Evolutionary conservation across 768 basidiomycete species (phyloP).

Genomic region (Mycena belliarum): DNA sequence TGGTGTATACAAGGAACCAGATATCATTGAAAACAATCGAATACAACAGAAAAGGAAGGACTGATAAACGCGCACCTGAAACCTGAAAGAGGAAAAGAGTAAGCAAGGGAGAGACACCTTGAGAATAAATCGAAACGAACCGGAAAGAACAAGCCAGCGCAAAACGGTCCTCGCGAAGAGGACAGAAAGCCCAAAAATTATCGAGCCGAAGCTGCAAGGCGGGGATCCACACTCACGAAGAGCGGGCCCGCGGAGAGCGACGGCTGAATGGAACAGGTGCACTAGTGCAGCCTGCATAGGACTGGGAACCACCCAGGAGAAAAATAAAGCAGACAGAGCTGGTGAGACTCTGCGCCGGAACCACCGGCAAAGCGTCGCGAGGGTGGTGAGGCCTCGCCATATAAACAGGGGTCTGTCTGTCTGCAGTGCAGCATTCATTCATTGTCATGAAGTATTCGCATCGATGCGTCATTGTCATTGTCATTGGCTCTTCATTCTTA

Average conservation of each 20-base stretch:
- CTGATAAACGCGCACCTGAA: too few relatives aligned
- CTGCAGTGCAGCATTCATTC: neutral
- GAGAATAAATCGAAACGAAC: neutral
- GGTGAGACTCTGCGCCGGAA: conserved; percentile 14
- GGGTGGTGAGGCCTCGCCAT: conserved; percentile 8
- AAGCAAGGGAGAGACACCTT: neutral
- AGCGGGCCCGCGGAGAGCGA: neutral
- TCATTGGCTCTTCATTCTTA: neutral
- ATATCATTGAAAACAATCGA: too few relatives aligned
- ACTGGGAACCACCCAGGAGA: conserved; percentile 18
- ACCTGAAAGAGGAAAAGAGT: neutral
- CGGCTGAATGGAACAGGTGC: neutral
- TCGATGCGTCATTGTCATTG: too few relatives aligned
- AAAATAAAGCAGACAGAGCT: neutral
- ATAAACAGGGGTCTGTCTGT: neutral
- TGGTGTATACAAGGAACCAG: too few relatives aligned
- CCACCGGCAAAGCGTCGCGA: conserved; percentile 8
- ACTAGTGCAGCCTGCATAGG: neutral
- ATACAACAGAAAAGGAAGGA: too few relatives aligned
- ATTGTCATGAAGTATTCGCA: neutral
- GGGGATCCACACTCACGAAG: neutral
- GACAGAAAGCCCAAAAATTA: conserved; percentile 12
- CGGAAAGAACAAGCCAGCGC: neutral
- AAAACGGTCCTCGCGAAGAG: conserved; percentile 4
- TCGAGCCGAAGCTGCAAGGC: neutral